phyloP scores from a whole-genome alignment of 495 filamentous ascomycete species.

The Penicillium tannophilum region DNA sequence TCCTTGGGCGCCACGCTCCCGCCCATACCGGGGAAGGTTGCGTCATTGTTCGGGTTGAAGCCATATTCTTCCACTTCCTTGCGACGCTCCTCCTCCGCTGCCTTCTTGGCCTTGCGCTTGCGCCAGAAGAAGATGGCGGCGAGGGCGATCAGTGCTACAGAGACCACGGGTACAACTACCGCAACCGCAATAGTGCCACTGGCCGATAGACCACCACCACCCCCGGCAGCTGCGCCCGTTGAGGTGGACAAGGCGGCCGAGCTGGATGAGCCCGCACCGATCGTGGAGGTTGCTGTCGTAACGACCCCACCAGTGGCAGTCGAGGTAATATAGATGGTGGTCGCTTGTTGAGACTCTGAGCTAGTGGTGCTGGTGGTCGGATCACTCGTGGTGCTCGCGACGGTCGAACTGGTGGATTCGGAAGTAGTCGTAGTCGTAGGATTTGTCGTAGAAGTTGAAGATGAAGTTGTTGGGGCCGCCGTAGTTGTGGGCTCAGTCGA shows the following conservation, averaged over 20 bases:
- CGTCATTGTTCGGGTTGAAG: slow-evolving; percentile 94
- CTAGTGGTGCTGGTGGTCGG: slow-evolving; percentile 2
- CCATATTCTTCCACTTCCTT: slow-evolving; percentile 97
- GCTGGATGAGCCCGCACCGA: slow-evolving; percentile 23
- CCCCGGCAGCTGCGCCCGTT: slow-evolving; percentile 26
- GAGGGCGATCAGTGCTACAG: slow-evolving; percentile 79
- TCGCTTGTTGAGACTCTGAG: slow-evolving; percentile 5
- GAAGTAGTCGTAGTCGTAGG: slow-evolving; percentile 23
- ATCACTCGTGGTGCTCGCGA: slow-evolving; percentile 23
- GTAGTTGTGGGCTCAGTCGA: slow-evolving; percentile 29
- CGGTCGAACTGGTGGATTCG: slow-evolving; percentile 12
- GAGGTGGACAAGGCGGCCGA: slow-evolving; percentile 31
- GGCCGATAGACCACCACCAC: slow-evolving; percentile 52
- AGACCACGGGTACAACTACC: slow-evolving; percentile 89
- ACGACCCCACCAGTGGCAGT: slow-evolving; percentile 23
- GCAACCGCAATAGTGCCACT: slow-evolving; percentile 83
- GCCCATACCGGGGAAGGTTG: slow-evolving; percentile 67
- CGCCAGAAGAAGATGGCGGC: slow-evolving; percentile 82
- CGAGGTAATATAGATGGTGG: slow-evolving; percentile 31
- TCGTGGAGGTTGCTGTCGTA: slow-evolving; percentile 26
- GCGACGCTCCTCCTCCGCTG: slow-evolving; percentile 80
- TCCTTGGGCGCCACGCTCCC: slow-evolving; percentile 61
- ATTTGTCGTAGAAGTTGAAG: slow-evolving; percentile 14
- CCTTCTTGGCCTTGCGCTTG: slow-evolving; percentile 79
- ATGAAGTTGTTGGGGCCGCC: slow-evolving; percentile 17